Evolutionary conservation across 2,329 filamentous ascomycete species (phyloP).

Genomic region (Phaeoacremonium minimum): DNA sequence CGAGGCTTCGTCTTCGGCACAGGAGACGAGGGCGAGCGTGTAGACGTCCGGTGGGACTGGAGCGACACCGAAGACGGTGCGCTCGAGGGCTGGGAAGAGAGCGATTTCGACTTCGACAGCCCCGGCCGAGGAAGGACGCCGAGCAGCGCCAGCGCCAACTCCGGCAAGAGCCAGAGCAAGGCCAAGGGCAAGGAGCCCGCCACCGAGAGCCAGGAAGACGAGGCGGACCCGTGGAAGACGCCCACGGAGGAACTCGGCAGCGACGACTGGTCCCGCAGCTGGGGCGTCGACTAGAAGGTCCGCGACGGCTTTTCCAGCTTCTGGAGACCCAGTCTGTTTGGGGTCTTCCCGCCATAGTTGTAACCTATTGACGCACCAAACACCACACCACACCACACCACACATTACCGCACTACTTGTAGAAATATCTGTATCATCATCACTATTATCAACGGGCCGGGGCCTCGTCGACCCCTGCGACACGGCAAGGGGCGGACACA

Average conservation of each 20-base stretch:
- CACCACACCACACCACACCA: no score
- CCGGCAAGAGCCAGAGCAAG: constrained; percentile 6
- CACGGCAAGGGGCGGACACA: no score
- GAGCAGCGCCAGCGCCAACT: constrained; percentile 10
- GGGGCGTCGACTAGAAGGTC: constrained; percentile 27
- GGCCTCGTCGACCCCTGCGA: no score
- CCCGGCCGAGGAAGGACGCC: constrained; percentile 1
- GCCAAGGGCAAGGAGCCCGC: constrained; percentile 10
- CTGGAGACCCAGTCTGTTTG: no score
- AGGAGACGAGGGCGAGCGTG: constrained; percentile 46
- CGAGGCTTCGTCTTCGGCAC: constrained; percentile 53
- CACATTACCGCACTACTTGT: no score
- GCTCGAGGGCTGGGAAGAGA: constrained; percentile 41
- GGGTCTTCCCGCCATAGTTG: no score
- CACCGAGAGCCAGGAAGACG: constrained; percentile 6
- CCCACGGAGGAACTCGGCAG: constrained; percentile 10
- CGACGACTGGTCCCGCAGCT: constrained; percentile 18
- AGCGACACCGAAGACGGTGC: constrained; percentile 48
- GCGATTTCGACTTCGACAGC: constrained; percentile 37
- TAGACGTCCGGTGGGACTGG: constrained; percentile 59
- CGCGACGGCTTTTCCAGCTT: no score
- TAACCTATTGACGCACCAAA: no score
- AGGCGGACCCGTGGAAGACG: constrained; percentile 10
- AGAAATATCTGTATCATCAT: no score
- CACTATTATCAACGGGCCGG: no score